Conservation (phyloP, 2,329 filamentous ascomycete species). For the Colletotrichum cuscutae region DNA sequence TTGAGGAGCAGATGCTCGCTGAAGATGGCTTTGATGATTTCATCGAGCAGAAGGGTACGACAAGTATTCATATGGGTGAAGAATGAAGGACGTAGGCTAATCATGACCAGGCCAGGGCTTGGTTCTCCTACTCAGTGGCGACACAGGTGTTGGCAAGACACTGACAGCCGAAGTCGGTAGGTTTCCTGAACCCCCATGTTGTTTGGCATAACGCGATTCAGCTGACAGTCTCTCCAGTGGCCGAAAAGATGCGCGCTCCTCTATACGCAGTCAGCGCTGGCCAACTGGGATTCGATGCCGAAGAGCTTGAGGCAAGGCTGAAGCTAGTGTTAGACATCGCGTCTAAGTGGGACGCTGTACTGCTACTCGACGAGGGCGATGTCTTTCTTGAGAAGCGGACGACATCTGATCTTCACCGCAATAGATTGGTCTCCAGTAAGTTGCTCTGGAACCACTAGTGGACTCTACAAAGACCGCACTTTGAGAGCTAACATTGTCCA, state of each 20-base stretch:
- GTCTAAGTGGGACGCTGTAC: slow-evolving; percentile 39
- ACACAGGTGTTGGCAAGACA: slow-evolving; percentile 31
- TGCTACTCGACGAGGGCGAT: slow-evolving; percentile 45
- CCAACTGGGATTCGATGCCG: no score
- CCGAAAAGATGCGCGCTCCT: background rate
- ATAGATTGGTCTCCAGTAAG: slow-evolving; percentile 34
- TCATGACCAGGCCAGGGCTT: background rate
- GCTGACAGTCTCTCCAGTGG: slow-evolving; percentile 44
- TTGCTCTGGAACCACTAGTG: background rate
- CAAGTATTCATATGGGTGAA: background rate
- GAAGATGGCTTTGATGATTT: background rate
- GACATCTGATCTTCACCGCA: slow-evolving; percentile 33
- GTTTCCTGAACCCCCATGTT: background rate
- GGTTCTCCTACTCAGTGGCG: slow-evolving; percentile 21
- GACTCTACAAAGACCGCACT: background rate
- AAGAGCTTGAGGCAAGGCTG: slow-evolving; percentile 30
- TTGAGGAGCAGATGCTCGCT: background rate
- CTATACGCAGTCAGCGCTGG: no score
- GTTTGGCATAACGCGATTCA: slow-evolving; percentile 10
- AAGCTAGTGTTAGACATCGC: slow-evolving; percentile 32
- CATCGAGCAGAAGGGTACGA: background rate
- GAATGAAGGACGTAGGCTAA: background rate
- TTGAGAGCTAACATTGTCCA: background rate
- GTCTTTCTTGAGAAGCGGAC: slow-evolving; percentile 36
- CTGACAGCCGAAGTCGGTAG: slow-evolving; percentile 25